phyloP scores from a whole-genome alignment of 225 moss, liverwort and hornwort species.

The Pseudisothecium myosuroides region DNA sequence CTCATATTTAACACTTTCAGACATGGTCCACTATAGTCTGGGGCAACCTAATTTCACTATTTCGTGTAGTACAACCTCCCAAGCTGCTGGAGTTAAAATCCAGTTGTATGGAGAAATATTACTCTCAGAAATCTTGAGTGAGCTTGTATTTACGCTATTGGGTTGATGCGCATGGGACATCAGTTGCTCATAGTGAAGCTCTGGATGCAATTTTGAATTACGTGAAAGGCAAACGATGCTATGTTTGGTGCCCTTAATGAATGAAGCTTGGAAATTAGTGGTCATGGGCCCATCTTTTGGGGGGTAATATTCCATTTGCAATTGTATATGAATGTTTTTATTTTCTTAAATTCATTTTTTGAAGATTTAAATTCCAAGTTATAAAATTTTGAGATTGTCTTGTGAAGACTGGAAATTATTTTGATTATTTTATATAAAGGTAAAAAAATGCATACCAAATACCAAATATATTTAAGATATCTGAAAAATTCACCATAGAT shows the following conservation, averaged over 20 bases:
- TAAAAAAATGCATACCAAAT: background rate
- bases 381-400: background rate
- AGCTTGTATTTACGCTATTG: background rate
- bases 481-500: background rate
- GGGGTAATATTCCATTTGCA: background rate
- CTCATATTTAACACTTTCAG: too few relatives aligned
- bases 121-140: background rate
- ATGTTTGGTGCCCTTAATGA: background rate
- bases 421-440: background rate
- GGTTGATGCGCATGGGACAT: background rate
- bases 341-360: background rate
- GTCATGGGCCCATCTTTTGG: too few relatives aligned
- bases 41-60: too few relatives aligned
- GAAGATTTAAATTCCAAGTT: background rate
- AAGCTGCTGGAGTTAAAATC: background rate
- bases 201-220: background rate
- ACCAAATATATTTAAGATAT: background rate
- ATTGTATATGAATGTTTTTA: too few relatives aligned
- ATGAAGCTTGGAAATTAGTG: too few relatives aligned
- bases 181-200: background rate
- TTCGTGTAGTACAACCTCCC: background rate
- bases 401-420: background rate
- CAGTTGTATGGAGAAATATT: background rate
- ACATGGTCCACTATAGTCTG: too few relatives aligned
- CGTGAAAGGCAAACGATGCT: constrained; percentile 55